phyloP scores from a whole-genome alignment of 1,284 basidiomycete genomes.

The Cryptococcus deneoformans region DNA sequence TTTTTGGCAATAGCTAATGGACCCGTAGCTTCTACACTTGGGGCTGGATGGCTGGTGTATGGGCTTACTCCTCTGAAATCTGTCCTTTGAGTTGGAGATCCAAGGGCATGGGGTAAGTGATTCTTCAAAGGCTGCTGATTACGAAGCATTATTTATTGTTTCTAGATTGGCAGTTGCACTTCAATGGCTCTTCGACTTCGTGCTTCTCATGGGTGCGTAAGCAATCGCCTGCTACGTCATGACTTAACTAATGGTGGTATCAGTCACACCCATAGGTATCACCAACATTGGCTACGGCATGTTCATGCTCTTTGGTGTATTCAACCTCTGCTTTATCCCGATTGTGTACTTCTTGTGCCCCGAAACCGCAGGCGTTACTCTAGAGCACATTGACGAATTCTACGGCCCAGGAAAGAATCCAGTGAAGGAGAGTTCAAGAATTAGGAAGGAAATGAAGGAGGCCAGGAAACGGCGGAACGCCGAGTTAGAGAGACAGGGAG shows the following conservation, averaged over 20 bases:
- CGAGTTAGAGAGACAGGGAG: neutral
- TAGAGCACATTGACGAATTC: constrained; percentile 19
- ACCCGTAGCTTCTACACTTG: constrained; percentile 12
- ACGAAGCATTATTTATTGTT: no score
- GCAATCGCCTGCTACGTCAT: neutral
- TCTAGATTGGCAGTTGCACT: constrained; percentile 15
- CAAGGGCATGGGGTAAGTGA: constrained; percentile 17
- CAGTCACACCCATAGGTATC: constrained; percentile 54
- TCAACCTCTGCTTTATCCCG: constrained; percentile 55
- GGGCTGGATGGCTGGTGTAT: constrained; percentile 23
- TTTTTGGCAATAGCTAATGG: neutral
- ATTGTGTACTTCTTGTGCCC: constrained; percentile 47
- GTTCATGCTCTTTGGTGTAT: constrained; percentile 55
- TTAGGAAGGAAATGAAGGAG: constrained; percentile 1
- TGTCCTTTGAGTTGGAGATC: constrained; percentile 18
- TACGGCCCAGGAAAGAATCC: constrained; percentile 16
- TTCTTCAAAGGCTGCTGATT: neutral
- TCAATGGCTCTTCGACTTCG: constrained; percentile 38
- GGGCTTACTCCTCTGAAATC: constrained; percentile 21
- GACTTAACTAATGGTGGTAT: neutral
- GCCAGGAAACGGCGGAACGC: neutral
- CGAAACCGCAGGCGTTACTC: constrained; percentile 19
- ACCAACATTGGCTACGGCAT: constrained; percentile 55
- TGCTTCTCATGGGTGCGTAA: constrained; percentile 49
- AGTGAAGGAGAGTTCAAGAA: constrained; percentile 15